Base-by-base conservation (phyloP, 495 filamentous ascomycete species). In the Podospora australis region DNA sequence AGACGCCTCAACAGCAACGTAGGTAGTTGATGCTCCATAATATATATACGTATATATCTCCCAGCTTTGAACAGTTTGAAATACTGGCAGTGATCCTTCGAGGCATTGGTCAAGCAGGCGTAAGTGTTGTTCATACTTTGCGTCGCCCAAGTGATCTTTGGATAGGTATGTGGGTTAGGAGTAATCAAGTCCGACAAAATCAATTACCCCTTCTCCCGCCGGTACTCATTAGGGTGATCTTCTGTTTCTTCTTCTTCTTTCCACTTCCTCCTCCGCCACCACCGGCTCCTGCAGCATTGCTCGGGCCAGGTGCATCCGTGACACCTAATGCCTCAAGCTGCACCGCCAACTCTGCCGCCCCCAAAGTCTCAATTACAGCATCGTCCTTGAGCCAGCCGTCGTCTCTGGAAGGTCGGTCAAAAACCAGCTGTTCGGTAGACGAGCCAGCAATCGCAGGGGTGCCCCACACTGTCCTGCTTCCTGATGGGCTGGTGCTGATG, bases 191-290 rank as follows among this genome's bases (percentile, higher is more conserved):
- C n/a, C n/a, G n/a, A n/a, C n/a, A n/a, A n/a, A n/a, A n/a, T n/a
- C n/a, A n/a, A n/a, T n/a, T n/a, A n/a, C 66, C 68, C 40, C 71
- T 56, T 35, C 63, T 60, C 7, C 72, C 61, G 17, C 72, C 70
- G 4, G 90, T 96, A 49, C 87, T 90, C 90, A 96, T 96, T 47
- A 96, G 62, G 8, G 88, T 96, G 43, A 96, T 96, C 73, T 94
- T 92, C 70, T 94, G 90, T 44, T 78, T 81, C 70, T 94, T 96
- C 73, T 91, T 95, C 68, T 87, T 89, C 70, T 87, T 90, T 44
- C 74, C 74, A 40, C 69, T 69, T 5, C 60, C 65, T 7, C 58
- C 57, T 32, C 54, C 41, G 41, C 54, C 46, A 10, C 58, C 24
- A 51, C 36, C 48, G 48, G 19, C 47, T 6, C 50, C 55, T 47